Base-by-base conservation (phyloP, 352 stramenopile genomes). In the Pythium sp. region DNA sequence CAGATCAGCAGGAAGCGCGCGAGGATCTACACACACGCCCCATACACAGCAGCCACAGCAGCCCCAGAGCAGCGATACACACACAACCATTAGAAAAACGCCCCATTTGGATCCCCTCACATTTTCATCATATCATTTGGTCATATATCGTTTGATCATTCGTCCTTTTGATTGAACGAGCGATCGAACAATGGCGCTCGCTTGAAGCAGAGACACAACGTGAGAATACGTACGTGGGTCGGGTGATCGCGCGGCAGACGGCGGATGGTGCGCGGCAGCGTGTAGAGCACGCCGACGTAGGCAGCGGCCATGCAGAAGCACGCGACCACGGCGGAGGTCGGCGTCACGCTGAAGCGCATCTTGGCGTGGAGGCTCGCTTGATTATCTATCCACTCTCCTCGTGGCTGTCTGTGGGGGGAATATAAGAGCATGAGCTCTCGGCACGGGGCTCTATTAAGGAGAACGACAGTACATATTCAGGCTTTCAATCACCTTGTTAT, bases 251-350 rank as follows among this genome's bases (percentile, higher is more conserved):
- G 86, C 18, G 86, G 87, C 51, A 96, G 79, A 11, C 82, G 71
- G 9, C 87, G 86, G 60, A 95, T 93, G 15, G 79, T 77, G 36
- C 74, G 73, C 22, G 90, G 90, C 30, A 94, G 75, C 64, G 81
- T 92, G 70, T 96, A 97, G 53, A 97, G 82, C 67, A 95, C 83
- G 57, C 88, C 88, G 47, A 97, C 90, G 75, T 95, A 97, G 26
- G 81, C 85, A 32, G 76, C 75, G 28, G 87, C 86, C 87, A 97
- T 93, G 67, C 74, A 82, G 54, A 92, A 84, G 73, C 87, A 97
- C 28, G 89, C 84, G 58, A 87, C 64, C 61, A 93, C 72, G 36
- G 89, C 89, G 62, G 82, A 82, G 56, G 74, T 86, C 30, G 79
- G 63, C 30, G 78, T 83, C 57, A 92, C 84, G 62, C 85, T 91